Evolutionary conservation across 352 stramenopile species (phyloP).

Genomic region (Pilasporangium apinafurcum): DNA sequence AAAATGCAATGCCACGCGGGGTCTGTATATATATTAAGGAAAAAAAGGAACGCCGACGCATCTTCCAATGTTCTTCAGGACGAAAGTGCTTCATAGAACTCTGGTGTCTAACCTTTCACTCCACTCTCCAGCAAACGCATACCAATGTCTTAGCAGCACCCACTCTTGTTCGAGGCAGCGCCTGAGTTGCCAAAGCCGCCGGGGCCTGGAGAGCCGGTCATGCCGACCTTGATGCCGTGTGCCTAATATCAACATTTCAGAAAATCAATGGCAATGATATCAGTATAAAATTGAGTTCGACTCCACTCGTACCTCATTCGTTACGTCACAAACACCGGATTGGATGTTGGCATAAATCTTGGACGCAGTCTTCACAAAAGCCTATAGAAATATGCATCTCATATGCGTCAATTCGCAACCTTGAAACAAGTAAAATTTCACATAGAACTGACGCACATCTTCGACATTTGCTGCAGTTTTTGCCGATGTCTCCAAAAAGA

Average conservation of each 20-base stretch:
- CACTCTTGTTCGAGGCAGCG: conserved; percentile 51
- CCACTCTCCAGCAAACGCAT: not conserved
- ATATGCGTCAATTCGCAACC: not conserved
- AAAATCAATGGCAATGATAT: too few species aligned
- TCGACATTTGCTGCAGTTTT: conserved; percentile 99
- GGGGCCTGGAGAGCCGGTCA: conserved; percentile 73
- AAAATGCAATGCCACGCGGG: too few species aligned
- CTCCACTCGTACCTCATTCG: conserved; percentile 83
- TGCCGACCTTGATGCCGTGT: conserved; percentile 87
- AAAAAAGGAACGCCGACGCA: too few species aligned
- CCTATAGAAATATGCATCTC: too few species aligned
- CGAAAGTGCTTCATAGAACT: too few species aligned
- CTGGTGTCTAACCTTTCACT: too few species aligned
- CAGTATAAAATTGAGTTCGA: too few species aligned
- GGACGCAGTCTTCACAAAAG: conserved; percentile 93
- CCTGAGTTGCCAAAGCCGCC: conserved; percentile 76
- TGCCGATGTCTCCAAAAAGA: conserved; percentile 99
- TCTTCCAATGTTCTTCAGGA: too few species aligned
- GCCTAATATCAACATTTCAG: conserved; percentile 25
- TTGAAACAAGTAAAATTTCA: too few species aligned
- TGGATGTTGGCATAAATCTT: conserved; percentile 97
- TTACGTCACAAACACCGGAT: conserved; percentile 91
- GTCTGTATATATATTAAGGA: too few species aligned
- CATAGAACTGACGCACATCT: conserved; percentile 79
- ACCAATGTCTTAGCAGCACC: conserved; percentile 64